These are phyloP conservation scores for Bipolaris oryzae DNA, from an alignment of 2,329 filamentous ascomycete genomes.

Conservation along the genomic window DNA sequence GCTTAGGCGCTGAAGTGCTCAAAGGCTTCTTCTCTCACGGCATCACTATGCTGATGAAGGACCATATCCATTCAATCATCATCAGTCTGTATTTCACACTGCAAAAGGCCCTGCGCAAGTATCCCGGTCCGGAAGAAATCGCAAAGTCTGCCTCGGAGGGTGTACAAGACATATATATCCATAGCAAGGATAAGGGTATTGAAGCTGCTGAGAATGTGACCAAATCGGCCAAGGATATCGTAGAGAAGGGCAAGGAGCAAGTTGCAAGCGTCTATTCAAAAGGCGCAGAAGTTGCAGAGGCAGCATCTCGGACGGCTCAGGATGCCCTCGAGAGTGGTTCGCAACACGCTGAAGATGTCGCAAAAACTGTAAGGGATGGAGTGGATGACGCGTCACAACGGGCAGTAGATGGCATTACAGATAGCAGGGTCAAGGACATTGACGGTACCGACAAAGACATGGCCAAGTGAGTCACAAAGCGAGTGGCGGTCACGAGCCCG, in stretches of 20 bases:
- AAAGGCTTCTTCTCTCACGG: conserved; percentile 88
- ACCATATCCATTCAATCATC: conserved; percentile 73
- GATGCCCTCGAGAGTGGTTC: conserved; percentile 17
- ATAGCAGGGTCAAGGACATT: conserved; percentile 25
- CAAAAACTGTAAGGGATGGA: conserved; percentile 33
- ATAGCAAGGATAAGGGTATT: conserved; percentile 41
- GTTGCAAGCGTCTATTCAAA: conserved; percentile 18
- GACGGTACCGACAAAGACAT: conserved; percentile 21
- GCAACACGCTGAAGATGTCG: conserved; percentile 20
- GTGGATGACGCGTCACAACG: conserved; percentile 21
- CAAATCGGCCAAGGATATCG: conserved; percentile 33
- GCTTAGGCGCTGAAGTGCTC: conserved; percentile 75
- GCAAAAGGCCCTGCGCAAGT: conserved; percentile 55
- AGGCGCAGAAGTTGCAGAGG: conserved; percentile 16
- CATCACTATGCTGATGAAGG: conserved; percentile 85
- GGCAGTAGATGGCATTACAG: conserved; percentile 25
- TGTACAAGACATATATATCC: conserved; percentile 39
- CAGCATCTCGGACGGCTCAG: conserved; percentile 16
- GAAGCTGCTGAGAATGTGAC: conserved; percentile 34
- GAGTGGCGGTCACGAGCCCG: conserved; percentile 6
- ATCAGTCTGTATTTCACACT: conserved; percentile 73
- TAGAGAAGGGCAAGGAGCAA: conserved; percentile 37
- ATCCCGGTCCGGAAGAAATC: conserved; percentile 50
- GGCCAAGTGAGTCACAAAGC: conserved; percentile 19
- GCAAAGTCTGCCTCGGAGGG: conserved; percentile 37